Evolutionary conservation across 148 eudicot genomes (phyloP).

Genomic region (Camellia granthamiana): DNA sequence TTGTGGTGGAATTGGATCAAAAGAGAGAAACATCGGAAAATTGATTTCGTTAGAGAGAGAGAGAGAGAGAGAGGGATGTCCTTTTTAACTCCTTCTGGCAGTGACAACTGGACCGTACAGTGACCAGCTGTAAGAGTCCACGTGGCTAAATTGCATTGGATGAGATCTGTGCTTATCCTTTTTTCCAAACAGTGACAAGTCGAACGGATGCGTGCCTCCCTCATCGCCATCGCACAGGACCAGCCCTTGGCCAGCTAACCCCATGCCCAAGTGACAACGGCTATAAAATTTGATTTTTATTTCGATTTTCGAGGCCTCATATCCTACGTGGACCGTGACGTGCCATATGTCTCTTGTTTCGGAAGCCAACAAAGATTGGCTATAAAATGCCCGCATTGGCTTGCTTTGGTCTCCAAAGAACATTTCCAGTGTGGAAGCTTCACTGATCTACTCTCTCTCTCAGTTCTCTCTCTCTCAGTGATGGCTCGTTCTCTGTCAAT

Average conservation of each 20-base stretch:
- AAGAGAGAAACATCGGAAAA: neutral
- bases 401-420: neutral
- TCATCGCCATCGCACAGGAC: neutral
- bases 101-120: conserved; percentile 16
- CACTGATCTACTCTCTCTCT: neutral
- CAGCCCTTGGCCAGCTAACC: conserved; percentile 23
- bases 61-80: neutral
- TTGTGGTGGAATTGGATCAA: neutral
- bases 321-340: conserved; percentile 8
- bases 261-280: neutral
- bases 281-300: conserved; percentile 13
- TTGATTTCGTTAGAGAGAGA: neutral
- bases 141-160: neutral
- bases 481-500: neutral
- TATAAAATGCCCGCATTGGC: conserved; percentile 16
- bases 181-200: conserved; percentile 11
- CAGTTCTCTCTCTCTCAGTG: neutral
- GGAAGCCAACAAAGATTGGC: conserved; percentile 10
- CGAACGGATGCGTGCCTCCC: conserved; percentile 8
- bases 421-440: neutral
- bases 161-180: neutral
- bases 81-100: conserved; percentile 13
- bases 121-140: conserved; percentile 14
- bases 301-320: neutral
- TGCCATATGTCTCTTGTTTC: conserved; percentile 6